Evolutionary conservation across 83 land plant genomes (phyloP).

Genomic region (Isoetes engelmannii): DNA sequence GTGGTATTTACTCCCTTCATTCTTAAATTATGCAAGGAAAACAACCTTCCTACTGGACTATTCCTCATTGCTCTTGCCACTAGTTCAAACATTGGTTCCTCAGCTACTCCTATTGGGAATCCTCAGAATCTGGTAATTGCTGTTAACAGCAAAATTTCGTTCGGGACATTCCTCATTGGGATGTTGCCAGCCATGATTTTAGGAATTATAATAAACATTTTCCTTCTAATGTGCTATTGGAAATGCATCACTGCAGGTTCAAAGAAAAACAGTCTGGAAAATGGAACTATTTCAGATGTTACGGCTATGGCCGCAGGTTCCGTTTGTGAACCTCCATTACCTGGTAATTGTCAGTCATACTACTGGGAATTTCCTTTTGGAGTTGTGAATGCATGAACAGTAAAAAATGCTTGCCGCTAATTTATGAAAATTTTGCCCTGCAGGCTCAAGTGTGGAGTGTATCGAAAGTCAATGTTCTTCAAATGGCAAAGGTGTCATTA

Average conservation of each 20-base stretch:
- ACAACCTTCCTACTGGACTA: conserved; percentile 56
- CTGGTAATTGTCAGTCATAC: no score
- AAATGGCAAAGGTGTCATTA: no score
- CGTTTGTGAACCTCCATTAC: no score
- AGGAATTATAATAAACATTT: conserved; percentile 42
- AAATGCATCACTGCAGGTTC: conserved; percentile 30
- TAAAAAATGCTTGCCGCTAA: no score
- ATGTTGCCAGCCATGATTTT: conserved; percentile 50
- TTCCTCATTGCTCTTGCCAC: conserved; percentile 66
- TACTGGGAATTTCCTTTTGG: no score
- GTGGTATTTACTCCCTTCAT: conserved; percentile 70
- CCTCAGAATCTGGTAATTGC: conserved; percentile 69
- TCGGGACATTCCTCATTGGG: conserved; percentile 46
- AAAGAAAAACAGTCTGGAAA: no score
- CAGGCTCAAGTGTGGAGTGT: no score
- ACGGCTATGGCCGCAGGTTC: no score
- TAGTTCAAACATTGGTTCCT: conserved; percentile 74
- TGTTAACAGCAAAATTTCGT: conserved; percentile 33
- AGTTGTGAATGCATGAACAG: no score
- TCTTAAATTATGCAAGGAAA: conserved; percentile 52
- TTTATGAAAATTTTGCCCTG: no score
- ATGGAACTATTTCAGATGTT: no score
- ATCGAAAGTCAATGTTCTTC: no score
- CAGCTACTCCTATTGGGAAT: conserved; percentile 79
- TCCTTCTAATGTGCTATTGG: conserved; percentile 43